Evolutionary conservation across 805 yeast genomes (phyloP), one percentile per base, ranked within the genome.

Genomic region (Lipomyces starkeyi): DNA sequence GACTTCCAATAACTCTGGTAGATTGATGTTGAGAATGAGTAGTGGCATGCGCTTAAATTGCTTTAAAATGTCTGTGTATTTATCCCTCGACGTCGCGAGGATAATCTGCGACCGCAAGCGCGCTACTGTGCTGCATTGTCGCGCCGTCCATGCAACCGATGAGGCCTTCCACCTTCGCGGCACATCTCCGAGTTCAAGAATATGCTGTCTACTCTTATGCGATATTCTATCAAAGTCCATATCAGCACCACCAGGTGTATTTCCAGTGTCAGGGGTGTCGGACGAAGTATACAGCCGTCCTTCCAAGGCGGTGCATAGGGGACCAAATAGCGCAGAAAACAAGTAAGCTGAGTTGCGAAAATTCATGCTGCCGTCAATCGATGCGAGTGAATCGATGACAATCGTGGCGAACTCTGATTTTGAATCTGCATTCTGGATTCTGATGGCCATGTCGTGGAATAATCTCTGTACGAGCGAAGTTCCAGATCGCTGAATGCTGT

Each of bases 141-240:
- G 29, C 11, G 56, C n/a, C 29, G 11, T 29, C 56, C 56, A 53
- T 8, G n/a, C 56, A 25, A 53, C 32, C 56, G 34, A 13, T 25
- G 56, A 20, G 6, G 32, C 17, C 5, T 53, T 9, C 62, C 62
- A 63, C n/a, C 20, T 58, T 22, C 43, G 55, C 17, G 58, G 43
- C 7, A 35, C 52, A 20, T 37, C 22, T 1, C 40, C 49, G 7
- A 34, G 6, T 9, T 58, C 62, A 2, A 49, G 43, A 17, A 20
- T 20, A 7, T 35, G 32, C 9, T 20, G 34, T 34, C 25, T 32
- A n/a, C 37, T 52, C n/a, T 43, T 29, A 14, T 29, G 27, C 34
- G 32, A 25, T 11, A 22, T n/a, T 9, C 22, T 35, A 2, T 57
- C 59, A 14, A 57, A 57, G 0, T 57, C 59, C 47, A 35, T 2